These are phyloP conservation scores for Tephrocybe sp. DNA, from an alignment of 768 basidiomycete genomes.

Conservation along the genomic window DNA sequence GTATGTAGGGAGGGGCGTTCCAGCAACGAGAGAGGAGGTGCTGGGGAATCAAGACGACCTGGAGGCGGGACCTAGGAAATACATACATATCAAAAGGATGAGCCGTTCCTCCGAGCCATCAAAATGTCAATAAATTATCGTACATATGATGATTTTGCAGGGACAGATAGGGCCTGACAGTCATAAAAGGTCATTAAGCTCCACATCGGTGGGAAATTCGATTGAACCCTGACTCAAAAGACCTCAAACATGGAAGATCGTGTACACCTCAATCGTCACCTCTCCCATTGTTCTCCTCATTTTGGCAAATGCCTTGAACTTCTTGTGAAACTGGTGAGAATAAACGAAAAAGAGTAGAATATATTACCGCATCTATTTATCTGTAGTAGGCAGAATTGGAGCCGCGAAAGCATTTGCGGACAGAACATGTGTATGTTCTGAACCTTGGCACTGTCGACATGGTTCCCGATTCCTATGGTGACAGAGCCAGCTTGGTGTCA, in stretches of 20 bases:
- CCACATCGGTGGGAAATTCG: constrained; percentile 2
- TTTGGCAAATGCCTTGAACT: too few species aligned
- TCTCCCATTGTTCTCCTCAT: constrained; percentile 13
- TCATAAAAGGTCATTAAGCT: not conserved
- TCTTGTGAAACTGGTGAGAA: too few species aligned
- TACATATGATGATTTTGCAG: constrained; percentile 1
- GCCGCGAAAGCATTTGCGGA: too few species aligned
- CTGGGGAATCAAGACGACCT: not conserved
- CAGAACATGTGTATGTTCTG: too few species aligned
- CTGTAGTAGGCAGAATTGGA: too few species aligned
- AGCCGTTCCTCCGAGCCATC: constrained; percentile 4
- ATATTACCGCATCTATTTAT: too few species aligned
- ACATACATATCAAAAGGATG: not conserved
- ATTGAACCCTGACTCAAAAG: constrained; percentile 6
- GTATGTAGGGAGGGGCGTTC: not conserved
- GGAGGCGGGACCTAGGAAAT: not conserved
- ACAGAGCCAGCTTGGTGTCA: too few species aligned
- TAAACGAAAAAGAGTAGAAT: too few species aligned
- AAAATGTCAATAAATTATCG: not conserved
- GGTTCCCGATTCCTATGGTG: too few species aligned
- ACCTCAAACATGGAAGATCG: not conserved
- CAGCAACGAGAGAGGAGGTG: not conserved
- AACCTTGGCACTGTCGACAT: too few species aligned
- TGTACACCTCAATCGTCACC: not conserved
- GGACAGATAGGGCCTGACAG: not conserved